These are phyloP conservation scores for Triticum urartu DNA, from an alignment of 176 grass and related monocot genomes.

Conservation along the genomic window DNA sequence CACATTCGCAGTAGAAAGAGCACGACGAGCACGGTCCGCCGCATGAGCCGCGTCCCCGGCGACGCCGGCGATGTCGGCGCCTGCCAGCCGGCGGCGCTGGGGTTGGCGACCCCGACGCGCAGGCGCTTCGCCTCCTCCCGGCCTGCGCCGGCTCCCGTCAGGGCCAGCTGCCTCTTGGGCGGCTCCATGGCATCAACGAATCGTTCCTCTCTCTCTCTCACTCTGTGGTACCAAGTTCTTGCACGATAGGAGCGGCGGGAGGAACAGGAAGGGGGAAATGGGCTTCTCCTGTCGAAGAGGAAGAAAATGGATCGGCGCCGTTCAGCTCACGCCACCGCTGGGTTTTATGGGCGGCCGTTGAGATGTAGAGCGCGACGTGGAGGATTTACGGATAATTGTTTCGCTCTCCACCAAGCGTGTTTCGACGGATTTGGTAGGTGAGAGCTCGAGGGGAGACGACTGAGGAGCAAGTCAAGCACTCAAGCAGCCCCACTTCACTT, in stretches of 20 bases:
- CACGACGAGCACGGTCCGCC: conserved; percentile 18
- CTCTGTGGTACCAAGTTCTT: background rate
- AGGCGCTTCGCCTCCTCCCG: conserved; percentile 2
- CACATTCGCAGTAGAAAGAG: conserved; percentile 19
- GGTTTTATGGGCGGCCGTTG: background rate
- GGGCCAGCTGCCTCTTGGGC: conserved; percentile 15
- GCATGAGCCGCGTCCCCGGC: background rate
- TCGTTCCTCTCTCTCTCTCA: background rate
- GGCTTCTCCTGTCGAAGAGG: background rate
- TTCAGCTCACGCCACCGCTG: background rate
- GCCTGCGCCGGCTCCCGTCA: background rate
- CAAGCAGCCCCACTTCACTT: background rate
- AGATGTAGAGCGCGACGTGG: background rate
- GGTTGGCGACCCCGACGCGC: background rate
- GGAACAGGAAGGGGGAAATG: background rate
- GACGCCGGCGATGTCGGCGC: background rate
- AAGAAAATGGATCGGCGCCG: background rate
- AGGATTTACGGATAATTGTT: background rate
- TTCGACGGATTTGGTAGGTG: background rate
- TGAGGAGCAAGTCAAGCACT: background rate
- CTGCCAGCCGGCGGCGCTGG: background rate
- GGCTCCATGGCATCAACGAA: background rate
- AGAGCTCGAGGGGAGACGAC: conserved; percentile 6
- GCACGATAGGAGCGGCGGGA: background rate
- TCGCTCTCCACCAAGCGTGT: background rate